Percentiles rank a stretch among this genome's conserved stretches.
Conservation (phyloP, 2,329 filamentous ascomycete species). For the Curvularia eragrostidis region DNA sequence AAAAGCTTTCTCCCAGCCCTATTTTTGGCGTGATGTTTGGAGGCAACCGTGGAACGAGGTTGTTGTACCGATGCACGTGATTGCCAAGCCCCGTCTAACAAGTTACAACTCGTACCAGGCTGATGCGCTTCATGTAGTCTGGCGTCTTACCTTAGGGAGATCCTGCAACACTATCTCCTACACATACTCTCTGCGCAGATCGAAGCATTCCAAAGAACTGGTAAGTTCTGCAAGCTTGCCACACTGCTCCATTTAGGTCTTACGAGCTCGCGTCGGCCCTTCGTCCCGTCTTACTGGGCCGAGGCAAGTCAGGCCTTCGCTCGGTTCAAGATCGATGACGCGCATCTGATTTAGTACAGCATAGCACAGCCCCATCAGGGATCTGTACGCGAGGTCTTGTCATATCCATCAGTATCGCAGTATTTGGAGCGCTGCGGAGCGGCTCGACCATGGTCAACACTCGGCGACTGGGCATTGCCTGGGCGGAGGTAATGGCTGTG, state of each 20-base stretch:
- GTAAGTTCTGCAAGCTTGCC: neutral
- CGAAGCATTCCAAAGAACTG: neutral
- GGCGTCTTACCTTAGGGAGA: neutral
- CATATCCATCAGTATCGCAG: constrained; percentile 9
- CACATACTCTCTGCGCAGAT: neutral
- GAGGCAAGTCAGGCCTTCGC: neutral
- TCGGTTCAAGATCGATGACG: constrained; percentile 14
- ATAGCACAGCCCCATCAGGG: constrained; percentile 7
- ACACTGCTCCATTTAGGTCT: neutral
- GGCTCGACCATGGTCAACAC: constrained; percentile 3
- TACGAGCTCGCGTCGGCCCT: constrained; percentile 9
- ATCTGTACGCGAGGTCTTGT: constrained; percentile 16
- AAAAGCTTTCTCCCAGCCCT: neutral
- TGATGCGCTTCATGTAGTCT: neutral
- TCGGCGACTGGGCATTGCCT: constrained; percentile 18
- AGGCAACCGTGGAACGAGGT: neutral
- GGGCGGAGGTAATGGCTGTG: constrained; percentile 6
- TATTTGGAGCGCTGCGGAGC: constrained; percentile 6
- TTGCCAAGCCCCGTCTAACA: neutral
- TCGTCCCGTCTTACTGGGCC: constrained; percentile 4
- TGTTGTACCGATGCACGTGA: neutral
- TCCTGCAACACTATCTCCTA: neutral
- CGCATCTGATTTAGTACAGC: constrained; percentile 1
- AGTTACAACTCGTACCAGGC: neutral
- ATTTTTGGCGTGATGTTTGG: neutral